phyloP scores from a whole-genome alignment of 495 filamentous ascomycete species.

The Astrothelium subdiscretum region DNA sequence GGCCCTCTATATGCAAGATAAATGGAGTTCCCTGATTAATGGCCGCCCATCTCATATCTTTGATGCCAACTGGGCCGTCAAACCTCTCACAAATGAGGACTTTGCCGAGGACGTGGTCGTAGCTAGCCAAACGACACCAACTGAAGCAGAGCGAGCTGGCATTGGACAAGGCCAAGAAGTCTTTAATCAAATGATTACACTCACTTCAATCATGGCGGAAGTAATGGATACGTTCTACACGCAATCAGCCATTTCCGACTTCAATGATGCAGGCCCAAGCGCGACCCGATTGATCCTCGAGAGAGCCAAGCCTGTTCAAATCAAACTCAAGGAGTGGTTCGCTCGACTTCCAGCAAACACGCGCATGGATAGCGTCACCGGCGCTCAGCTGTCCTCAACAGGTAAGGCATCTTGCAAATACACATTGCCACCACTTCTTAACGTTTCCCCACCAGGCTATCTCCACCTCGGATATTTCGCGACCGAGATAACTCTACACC shows the following conservation, averaged over 20 bases:
- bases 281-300: slow-evolving; percentile 49
- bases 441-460: slow-evolving; percentile 41
- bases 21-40: slow-evolving; percentile 80
- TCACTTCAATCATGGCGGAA: slow-evolving; percentile 65
- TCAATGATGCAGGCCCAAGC: slow-evolving; percentile 30
- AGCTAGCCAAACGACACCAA: slow-evolving; percentile 14
- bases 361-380: slow-evolving; percentile 46
- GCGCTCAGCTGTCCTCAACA: slow-evolving; percentile 30
- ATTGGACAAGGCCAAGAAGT: slow-evolving; percentile 55
- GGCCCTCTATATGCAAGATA: slow-evolving; percentile 88
- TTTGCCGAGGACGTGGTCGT: slow-evolving; percentile 44
- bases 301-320: slow-evolving; percentile 70
- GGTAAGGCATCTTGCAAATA: slow-evolving; percentile 21
- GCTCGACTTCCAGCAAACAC: slow-evolving; percentile 49
- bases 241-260: slow-evolving; percentile 43
- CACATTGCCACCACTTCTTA: neutral
- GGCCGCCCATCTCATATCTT: slow-evolving; percentile 79
- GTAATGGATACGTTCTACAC: slow-evolving; percentile 75
- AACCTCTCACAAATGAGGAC: slow-evolving; percentile 52
- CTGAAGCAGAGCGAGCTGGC: slow-evolving; percentile 31
- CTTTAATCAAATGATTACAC: slow-evolving; percentile 61
- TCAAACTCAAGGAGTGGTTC: slow-evolving; percentile 77
- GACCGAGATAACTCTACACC: slow-evolving; percentile 73
- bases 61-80: slow-evolving; percentile 72
- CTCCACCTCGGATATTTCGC: slow-evolving; percentile 78